phyloP scores from a whole-genome alignment of 768 basidiomycete genomes.

The Panellus pusillus region DNA sequence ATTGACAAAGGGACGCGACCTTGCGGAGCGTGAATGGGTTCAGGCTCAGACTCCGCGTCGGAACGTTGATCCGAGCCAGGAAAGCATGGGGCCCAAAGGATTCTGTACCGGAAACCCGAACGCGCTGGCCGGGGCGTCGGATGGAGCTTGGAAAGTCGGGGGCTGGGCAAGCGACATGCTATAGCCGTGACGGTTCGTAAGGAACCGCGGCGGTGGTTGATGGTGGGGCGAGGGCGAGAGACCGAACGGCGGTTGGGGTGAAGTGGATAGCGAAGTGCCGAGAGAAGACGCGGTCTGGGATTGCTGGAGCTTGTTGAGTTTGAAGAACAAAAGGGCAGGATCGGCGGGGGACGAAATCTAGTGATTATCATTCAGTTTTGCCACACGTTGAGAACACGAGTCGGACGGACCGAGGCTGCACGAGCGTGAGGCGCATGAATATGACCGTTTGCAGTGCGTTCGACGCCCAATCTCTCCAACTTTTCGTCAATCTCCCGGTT shows the following conservation, averaged over 20 bases:
- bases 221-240: constrained; percentile 53
- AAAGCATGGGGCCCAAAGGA: constrained; percentile 60
- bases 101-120: constrained; percentile 50
- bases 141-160: constrained; percentile 41
- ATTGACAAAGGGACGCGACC: constrained; percentile 50
- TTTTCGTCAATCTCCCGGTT: constrained; percentile 78
- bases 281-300: constrained; percentile 46
- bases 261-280: constrained; percentile 57
- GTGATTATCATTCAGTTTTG: constrained; percentile 12
- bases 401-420: constrained; percentile 73
- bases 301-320: constrained; percentile 81
- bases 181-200: constrained; percentile 63
- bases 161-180: constrained; percentile 71
- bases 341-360: constrained; percentile 93
- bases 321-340: constrained; percentile 77
- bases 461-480: constrained; percentile 77
- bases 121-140: constrained; percentile 31
- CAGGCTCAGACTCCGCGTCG: constrained; percentile 25
- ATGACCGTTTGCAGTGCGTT: constrained; percentile 58
- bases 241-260: constrained; percentile 62
- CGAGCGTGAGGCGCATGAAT: constrained; percentile 78
- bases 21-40: constrained; percentile 52
- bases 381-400: constrained; percentile 24
- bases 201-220: constrained; percentile 35
- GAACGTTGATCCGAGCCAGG: constrained; percentile 49